These are phyloP conservation scores for Gastrolobium bilobum DNA, from an alignment of 306 rosid genomes.

Conservation along the genomic window DNA sequence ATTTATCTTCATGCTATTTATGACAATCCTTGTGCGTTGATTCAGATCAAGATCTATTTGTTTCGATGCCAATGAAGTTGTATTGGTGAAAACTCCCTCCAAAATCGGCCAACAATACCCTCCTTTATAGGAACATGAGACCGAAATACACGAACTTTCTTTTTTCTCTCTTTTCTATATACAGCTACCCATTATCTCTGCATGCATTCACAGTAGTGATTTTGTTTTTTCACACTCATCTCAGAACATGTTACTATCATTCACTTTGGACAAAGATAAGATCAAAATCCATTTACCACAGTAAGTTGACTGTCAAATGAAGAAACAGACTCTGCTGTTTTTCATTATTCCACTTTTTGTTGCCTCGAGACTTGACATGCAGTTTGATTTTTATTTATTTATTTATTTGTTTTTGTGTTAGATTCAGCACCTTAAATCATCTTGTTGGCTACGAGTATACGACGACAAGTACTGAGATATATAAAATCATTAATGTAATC, in stretches of 20 bases:
- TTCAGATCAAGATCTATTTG: conserved; percentile 48
- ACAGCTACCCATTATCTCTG: not conserved
- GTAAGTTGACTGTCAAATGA: not conserved
- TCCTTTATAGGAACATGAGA: not conserved
- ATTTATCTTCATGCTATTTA: not conserved
- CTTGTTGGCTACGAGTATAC: not conserved
- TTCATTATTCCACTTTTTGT: not conserved
- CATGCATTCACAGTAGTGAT: conserved; percentile 36
- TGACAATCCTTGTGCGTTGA: not conserved
- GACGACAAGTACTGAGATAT: too few species aligned
- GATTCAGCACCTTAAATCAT: not conserved
- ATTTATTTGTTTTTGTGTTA: too few species aligned
- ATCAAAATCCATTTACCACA: not conserved
- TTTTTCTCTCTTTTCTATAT: too few species aligned
- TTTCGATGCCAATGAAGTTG: not conserved
- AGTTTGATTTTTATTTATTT: not conserved
- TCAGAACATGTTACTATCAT: not conserved
- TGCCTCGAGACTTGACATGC: conserved; percentile 23
- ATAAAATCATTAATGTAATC: too few species aligned
- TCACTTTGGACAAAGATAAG: not conserved
- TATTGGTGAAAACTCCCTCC: not conserved
- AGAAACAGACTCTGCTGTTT: not conserved
- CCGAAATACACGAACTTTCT: not conserved
- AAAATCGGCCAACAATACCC: not conserved
- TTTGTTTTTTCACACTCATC: not conserved